phyloP scores from a whole-genome alignment of 768 basidiomycete species.

The Boletus vinaceobasis region DNA sequence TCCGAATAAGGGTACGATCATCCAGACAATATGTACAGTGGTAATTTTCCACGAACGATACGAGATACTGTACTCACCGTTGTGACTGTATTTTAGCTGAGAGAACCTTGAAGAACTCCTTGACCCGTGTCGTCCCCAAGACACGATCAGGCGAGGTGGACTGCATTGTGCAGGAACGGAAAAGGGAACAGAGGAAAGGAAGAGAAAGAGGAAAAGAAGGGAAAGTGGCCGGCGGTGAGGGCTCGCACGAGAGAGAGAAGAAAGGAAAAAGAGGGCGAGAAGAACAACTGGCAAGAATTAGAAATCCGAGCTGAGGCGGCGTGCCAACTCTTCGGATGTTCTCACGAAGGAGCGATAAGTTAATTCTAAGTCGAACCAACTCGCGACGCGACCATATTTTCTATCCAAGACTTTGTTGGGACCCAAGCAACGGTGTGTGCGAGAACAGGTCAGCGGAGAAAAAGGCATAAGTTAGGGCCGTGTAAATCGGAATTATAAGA shows the following conservation, averaged over 20 bases:
- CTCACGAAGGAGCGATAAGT: not conserved
- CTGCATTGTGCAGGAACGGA: slow-evolving; percentile 13
- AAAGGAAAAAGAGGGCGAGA: not conserved
- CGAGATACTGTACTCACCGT: slow-evolving; percentile 13
- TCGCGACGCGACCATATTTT: no score
- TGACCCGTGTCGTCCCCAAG: slow-evolving; percentile 12
- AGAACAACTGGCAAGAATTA: not conserved
- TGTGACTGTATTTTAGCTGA: slow-evolving; percentile 17
- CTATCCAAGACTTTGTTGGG: no score
- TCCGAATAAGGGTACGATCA: not conserved
- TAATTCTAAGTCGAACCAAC: no score
- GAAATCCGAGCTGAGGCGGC: not conserved
- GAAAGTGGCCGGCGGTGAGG: not conserved
- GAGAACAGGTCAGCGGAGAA: no score
- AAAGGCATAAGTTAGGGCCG: not conserved
- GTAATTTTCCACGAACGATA: not conserved
- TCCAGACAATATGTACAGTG: not conserved
- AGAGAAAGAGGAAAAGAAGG: not conserved
- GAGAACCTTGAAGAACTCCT: slow-evolving; percentile 14
- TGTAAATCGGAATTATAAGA: not conserved
- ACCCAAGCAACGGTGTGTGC: no score
- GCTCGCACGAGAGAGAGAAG: not conserved
- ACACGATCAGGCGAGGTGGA: slow-evolving; percentile 5
- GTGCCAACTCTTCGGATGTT: not conserved
- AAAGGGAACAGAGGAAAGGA: not conserved